Evolutionary conservation across 2,329 filamentous ascomycete genomes (phyloP).

Genomic region (Nannizzia gypsea): DNA sequence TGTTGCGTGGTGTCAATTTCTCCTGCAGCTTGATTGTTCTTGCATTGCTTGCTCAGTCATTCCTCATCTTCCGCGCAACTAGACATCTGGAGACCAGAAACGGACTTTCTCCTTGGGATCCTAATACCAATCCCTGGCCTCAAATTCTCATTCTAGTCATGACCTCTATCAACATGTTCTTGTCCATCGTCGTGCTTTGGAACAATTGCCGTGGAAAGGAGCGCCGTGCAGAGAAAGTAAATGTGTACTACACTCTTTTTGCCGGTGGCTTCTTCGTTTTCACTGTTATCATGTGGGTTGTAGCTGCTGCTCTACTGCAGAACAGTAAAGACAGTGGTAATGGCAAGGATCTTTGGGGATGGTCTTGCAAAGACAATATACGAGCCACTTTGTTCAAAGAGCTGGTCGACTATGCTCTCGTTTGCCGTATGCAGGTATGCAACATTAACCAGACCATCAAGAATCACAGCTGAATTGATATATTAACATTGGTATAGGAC

Average conservation of each 20-base stretch:
- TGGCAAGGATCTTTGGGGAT: conserved; percentile 92
- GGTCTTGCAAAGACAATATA: conserved; percentile 87
- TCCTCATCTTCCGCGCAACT: conserved; percentile 86
- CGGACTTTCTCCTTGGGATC: conserved; percentile 73
- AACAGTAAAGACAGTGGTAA: conserved; percentile 58
- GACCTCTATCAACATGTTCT: conserved; percentile 64
- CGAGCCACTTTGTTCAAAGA: conserved; percentile 64
- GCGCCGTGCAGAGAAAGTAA: conserved; percentile 76
- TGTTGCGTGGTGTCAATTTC: conserved; percentile 92
- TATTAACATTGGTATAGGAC: conserved; percentile 45
- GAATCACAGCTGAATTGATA: conserved; percentile 17
- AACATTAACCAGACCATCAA: neutral
- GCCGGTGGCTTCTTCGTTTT: conserved; percentile 88
- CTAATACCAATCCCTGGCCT: conserved; percentile 70
- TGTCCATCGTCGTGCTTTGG: conserved; percentile 69
- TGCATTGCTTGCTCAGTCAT: conserved; percentile 75
- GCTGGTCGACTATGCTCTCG: conserved; percentile 74
- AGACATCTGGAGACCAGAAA: conserved; percentile 62
- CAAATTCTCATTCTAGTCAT: conserved; percentile 73
- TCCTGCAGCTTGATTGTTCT: conserved; percentile 92
- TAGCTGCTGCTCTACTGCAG: conserved; percentile 76
- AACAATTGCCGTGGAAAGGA: conserved; percentile 86
- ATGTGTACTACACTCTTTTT: conserved; percentile 91
- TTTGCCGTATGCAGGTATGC: conserved; percentile 74
- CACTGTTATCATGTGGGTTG: conserved; percentile 82